Conservation (phyloP, 495 filamentous ascomycete species). For the Lophiostoma macrostomum region DNA sequence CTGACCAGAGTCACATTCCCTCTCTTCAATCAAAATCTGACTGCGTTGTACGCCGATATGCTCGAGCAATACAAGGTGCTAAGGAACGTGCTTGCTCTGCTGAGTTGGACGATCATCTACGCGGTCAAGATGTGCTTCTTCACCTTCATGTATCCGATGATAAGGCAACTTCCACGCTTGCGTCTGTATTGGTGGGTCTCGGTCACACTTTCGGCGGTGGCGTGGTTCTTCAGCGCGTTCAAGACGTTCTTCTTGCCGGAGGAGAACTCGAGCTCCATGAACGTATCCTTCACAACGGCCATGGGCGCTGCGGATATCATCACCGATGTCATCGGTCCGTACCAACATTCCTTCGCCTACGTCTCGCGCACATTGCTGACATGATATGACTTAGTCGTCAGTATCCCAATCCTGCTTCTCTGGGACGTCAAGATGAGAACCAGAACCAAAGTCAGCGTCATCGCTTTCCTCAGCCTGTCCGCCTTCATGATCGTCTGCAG, state of each 20-base stretch:
- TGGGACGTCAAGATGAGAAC: background rate
- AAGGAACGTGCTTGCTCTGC: background rate
- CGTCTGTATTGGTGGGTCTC: background rate
- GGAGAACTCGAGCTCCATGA: too few species aligned
- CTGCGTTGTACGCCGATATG: too few species aligned
- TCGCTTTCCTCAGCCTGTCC: slow-evolving; percentile 8
- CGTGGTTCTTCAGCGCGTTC: background rate
- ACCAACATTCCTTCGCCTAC: background rate
- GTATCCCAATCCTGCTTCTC: slow-evolving; percentile 2
- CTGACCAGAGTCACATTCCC: too few species aligned
- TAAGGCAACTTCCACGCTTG: background rate
- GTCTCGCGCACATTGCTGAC: too few species aligned
- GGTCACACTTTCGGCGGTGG: background rate
- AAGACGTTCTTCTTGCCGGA: too few species aligned
- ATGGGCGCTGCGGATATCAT: slow-evolving; percentile 7
- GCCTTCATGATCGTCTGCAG: slow-evolving; percentile 12
- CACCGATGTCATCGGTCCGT: background rate
- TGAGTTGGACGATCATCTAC: slow-evolving; percentile 6
- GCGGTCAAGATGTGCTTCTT: slow-evolving; percentile 12
- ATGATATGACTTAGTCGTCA: background rate
- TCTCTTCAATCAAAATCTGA: too few species aligned
- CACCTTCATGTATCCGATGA: background rate
- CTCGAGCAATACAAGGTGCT: too few species aligned
- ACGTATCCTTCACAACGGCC: too few species aligned
- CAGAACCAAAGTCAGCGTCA: slow-evolving; percentile 4